phyloP scores from a whole-genome alignment of 2,329 filamentous ascomycete species.

The Arthrinium puccinioides region DNA sequence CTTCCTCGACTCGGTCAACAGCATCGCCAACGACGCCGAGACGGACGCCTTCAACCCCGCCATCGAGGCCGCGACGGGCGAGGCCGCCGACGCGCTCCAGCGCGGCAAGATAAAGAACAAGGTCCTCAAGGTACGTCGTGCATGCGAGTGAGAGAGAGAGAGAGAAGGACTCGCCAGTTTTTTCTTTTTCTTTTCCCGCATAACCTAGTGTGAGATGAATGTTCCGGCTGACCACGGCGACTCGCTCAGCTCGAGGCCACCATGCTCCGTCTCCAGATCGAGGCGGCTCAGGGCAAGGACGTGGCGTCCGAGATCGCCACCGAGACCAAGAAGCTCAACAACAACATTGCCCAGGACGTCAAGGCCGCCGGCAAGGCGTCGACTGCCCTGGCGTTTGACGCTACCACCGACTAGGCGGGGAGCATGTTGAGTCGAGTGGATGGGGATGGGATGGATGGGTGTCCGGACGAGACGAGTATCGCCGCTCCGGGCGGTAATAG shows the following conservation, averaged over 20 bases:
- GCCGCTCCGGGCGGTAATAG: no score
- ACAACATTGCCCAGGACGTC: constrained; percentile 42
- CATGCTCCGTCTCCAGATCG: constrained; percentile 40
- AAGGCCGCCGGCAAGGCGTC: constrained; percentile 38
- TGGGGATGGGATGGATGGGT: no score
- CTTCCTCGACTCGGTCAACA: constrained; percentile 42
- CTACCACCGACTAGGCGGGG: constrained; percentile 16
- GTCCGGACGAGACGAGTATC: no score
- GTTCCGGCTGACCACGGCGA: no score
- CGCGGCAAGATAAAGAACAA: constrained; percentile 55
- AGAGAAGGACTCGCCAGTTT: no score
- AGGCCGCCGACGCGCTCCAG: constrained; percentile 39
- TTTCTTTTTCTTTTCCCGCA: no score
- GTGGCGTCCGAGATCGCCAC: constrained; percentile 34
- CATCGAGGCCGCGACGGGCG: constrained; percentile 38
- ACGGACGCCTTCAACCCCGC: constrained; percentile 45
- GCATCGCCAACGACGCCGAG: constrained; percentile 47
- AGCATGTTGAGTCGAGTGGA: no score
- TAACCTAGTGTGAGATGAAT: no score
- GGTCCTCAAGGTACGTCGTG: no score
- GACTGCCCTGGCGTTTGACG: constrained; percentile 29
- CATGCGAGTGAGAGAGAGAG: no score
- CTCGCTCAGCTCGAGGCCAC: constrained; percentile 45
- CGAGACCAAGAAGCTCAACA: constrained; percentile 44
- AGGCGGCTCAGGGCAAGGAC: constrained; percentile 43